Conservation (phyloP, 345 rosid genomes). For the Firmiana major region DNA sequence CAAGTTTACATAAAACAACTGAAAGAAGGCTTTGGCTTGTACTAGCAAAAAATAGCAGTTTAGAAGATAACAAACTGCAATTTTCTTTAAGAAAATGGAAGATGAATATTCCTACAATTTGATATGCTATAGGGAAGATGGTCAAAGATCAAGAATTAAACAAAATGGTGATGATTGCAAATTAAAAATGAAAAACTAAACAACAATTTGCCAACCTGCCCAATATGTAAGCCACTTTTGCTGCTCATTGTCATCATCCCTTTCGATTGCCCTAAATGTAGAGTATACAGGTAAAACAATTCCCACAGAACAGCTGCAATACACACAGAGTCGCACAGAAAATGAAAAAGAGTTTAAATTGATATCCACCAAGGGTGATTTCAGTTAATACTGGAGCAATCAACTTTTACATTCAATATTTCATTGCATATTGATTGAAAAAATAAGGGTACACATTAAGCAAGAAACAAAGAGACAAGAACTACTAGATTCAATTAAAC, state of each 20-base stretch:
- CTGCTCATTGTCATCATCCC: conserved; percentile 26
- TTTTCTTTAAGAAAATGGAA: neutral
- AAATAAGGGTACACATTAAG: neutral
- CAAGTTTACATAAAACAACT: neutral
- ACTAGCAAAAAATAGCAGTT: neutral
- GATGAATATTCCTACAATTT: neutral
- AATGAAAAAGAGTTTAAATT: neutral
- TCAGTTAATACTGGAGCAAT: neutral
- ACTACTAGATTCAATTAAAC: neutral
- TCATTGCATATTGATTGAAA: neutral
- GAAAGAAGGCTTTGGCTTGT: neutral
- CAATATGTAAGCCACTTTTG: conserved; percentile 42
- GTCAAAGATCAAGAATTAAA: neutral
- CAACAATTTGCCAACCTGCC: conserved; percentile 28
- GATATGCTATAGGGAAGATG: neutral
- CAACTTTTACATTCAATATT: neutral
- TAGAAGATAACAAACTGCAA: neutral
- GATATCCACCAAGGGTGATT: neutral
- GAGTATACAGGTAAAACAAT: conserved; percentile 42
- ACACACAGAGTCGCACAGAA: neutral
- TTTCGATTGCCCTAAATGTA: conserved; percentile 47
- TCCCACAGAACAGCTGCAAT: conserved; percentile 44
- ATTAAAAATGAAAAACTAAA: neutral
- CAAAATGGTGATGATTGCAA: neutral
- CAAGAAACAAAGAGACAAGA: neutral